Evolutionary conservation across 2,329 filamentous ascomycete genomes (phyloP).

Genomic region (Botrytis hyacinthi): DNA sequence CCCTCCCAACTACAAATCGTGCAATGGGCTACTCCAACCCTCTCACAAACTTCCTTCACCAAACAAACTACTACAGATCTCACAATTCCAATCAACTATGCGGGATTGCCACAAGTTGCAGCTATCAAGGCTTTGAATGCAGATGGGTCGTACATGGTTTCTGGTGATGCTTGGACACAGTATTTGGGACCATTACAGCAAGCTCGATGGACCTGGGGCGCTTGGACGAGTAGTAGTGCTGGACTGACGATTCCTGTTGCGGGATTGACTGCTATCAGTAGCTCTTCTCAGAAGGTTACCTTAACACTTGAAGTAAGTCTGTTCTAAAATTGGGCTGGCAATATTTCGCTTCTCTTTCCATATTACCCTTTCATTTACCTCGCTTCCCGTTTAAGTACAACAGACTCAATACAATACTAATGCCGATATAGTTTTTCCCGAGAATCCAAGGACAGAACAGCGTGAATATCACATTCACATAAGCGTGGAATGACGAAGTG

Average conservation of each 20-base stretch:
- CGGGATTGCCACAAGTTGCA: slow-evolving; percentile 50
- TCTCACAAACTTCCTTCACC: slow-evolving; percentile 23
- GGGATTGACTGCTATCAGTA: slow-evolving; percentile 42
- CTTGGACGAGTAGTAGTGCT: slow-evolving; percentile 49
- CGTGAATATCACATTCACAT: slow-evolving; percentile 12
- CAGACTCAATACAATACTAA: background rate
- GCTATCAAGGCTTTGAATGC: slow-evolving; percentile 50
- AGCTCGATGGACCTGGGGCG: slow-evolving; percentile 48
- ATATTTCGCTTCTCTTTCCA: background rate
- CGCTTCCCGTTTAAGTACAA: background rate
- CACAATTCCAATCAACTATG: slow-evolving; percentile 51
- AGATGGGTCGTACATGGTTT: slow-evolving; percentile 49
- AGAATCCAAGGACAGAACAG: slow-evolving; percentile 13
- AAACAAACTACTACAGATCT: slow-evolving; percentile 35
- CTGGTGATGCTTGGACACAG: slow-evolving; percentile 53
- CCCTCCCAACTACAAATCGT: slow-evolving; percentile 49
- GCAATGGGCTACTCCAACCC: slow-evolving; percentile 50
- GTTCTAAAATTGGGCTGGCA: too few relatives aligned
- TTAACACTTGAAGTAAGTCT: slow-evolving; percentile 4
- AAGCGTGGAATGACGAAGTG: background rate
- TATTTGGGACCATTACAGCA: slow-evolving; percentile 53
- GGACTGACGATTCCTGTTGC: slow-evolving; percentile 48
- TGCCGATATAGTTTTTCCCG: slow-evolving; percentile 1
- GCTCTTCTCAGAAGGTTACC: background rate
- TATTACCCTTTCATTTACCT: background rate